Percentiles rank a stretch among this genome's conserved stretches.
phyloP scores from a whole-genome alignment of 2,329 filamentous ascomycete species.

The Penicillium sp. region DNA sequence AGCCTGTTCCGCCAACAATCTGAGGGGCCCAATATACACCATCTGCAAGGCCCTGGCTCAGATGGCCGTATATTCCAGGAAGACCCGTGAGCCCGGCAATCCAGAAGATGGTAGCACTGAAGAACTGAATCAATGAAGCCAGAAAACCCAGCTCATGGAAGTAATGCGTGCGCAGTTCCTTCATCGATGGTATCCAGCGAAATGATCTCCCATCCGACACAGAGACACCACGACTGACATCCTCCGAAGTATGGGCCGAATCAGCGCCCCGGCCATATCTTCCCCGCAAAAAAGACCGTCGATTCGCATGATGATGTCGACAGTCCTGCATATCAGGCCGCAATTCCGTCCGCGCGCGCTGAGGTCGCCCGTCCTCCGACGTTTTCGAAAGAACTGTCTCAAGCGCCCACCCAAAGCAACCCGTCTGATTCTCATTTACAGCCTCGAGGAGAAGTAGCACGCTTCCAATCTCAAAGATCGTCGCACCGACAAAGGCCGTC shows the following conservation, averaged over 20 bases:
- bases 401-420: conserved; percentile 70
- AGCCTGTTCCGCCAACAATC: conserved; percentile 63
- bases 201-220: conserved; percentile 41
- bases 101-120: conserved; percentile 65
- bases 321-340: conserved; percentile 29
- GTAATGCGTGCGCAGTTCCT: conserved; percentile 62
- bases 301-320: conserved; percentile 46
- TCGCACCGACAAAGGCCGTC: conserved; percentile 67
- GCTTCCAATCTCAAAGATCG: conserved; percentile 66
- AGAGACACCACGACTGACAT: conserved; percentile 12
- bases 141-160: conserved; percentile 64
- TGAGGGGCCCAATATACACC: conserved; percentile 65
- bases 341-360: conserved; percentile 12
- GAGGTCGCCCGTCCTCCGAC: conserved; percentile 14
- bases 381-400: conserved; percentile 50
- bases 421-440: conserved; percentile 65
- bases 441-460: conserved; percentile 66
- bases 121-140: conserved; percentile 57
- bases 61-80: conserved; percentile 55
- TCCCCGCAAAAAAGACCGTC: conserved; percentile 24
- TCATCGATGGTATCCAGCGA: conserved; percentile 61
- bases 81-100: conserved; percentile 63
- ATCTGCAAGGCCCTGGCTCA: conserved; percentile 52
- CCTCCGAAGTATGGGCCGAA: neutral
- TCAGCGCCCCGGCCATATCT: neutral